Base-by-base conservation (phyloP, 1,139 yeast species). In the Wickerhamomyces sp. region DNA sequence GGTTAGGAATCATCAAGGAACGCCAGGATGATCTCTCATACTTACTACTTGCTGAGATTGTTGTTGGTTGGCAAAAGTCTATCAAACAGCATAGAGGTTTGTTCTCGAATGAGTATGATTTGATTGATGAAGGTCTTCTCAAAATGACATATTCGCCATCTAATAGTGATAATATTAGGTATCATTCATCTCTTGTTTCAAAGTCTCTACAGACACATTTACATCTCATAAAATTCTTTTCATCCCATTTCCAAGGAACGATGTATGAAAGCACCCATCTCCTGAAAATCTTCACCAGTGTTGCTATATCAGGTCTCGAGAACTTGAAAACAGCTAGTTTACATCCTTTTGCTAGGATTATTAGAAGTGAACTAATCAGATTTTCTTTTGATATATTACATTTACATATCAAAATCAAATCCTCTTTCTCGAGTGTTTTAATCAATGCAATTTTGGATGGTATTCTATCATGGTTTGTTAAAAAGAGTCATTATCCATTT, bases 141-240 rank as follows among this genome's bases (percentile, higher is more conserved):
- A 72, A 70, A 44, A 92, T 92, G 98, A 95, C 87, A 51, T 94
- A 94, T 56, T 69, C 89, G 1, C 97, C 98, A 14, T 80, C 95
- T 38, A 82, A 85, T 61, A 80, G 78, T 49, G 70, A 69, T 33
- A 71, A 67, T 9, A 70, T 81, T n/a, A 74, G 77, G 43, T 73
- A 73, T 47, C 61, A 68, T 27, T 78, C 88, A 1, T 60, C 63
- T 5, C 46, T 60, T 5, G 77, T 78, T 0, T 67, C 71, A 8
- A 65, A 70, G 38, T 61, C 70, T n/a, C 70, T 88, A 51, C 82
- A 81, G 41, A 87, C 95, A 1, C 97, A 92, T 59, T 63, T 77
- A 37, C 72, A 74, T 46, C 70, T 92, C 21, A 77, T 87, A 39
- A 68, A 78, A 40, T 74, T 89, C 55, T 74, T 92, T 51, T 64